Evolutionary conservation across 176 grass and related monocot species (phyloP).

Genomic region (Eleusine indica): DNA sequence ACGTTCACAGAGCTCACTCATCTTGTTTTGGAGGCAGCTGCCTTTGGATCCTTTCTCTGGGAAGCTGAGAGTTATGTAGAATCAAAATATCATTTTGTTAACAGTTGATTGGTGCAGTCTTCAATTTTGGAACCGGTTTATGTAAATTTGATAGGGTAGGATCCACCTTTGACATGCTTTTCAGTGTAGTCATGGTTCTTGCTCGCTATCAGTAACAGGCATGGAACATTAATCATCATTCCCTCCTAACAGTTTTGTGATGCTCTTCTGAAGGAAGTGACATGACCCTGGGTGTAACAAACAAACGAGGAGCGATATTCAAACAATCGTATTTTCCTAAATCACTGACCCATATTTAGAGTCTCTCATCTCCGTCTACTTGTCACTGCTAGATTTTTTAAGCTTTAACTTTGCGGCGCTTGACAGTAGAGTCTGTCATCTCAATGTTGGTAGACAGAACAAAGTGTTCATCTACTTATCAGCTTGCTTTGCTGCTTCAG

Average conservation of each 20-base stretch:
- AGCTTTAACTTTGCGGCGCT: no score
- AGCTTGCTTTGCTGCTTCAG: not conserved
- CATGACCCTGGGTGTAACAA: not conserved
- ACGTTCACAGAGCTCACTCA: slow-evolving; percentile 80
- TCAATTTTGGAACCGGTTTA: slow-evolving; percentile 18
- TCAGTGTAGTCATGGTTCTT: slow-evolving; percentile 14
- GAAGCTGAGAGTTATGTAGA: slow-evolving; percentile 93
- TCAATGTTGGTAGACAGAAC: not conserved
- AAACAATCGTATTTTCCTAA: not conserved
- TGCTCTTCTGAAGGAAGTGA: not conserved
- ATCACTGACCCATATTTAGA: not conserved
- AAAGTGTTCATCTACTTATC: not conserved
- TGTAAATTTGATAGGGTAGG: slow-evolving; percentile 43
- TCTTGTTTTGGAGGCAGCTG: slow-evolving; percentile 79
- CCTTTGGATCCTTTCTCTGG: slow-evolving; percentile 93
- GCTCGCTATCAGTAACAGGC: slow-evolving; percentile 13
- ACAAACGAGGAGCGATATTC: not conserved
- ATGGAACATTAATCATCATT: not conserved
- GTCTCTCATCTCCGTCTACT: not conserved
- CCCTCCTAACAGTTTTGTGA: slow-evolving; percentile 15
- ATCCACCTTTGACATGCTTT: slow-evolving; percentile 20
- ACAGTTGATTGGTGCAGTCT: slow-evolving; percentile 50
- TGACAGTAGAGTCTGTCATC: not conserved
- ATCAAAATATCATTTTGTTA: slow-evolving; percentile 90
- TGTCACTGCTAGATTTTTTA: not conserved